phyloP scores from a whole-genome alignment of 352 stramenopile genomes.

The Pseudoperonospora humuli region DNA sequence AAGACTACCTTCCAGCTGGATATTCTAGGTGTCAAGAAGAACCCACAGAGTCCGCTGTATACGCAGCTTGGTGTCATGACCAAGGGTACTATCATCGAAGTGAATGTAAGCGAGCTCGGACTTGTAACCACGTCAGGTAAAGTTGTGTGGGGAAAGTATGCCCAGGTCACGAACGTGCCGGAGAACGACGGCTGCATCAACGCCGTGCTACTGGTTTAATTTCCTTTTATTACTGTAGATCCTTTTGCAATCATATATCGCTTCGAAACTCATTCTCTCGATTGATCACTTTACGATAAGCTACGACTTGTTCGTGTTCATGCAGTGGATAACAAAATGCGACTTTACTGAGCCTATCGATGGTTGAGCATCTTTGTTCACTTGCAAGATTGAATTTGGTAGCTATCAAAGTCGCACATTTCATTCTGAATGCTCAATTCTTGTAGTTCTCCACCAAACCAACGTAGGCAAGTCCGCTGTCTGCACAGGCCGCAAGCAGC shows the following conservation, averaged over 20 bases:
- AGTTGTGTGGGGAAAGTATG: slow-evolving; percentile 99
- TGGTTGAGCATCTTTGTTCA: slow-evolving; percentile 3
- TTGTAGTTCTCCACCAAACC: slow-evolving; percentile 90
- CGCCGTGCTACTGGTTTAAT: slow-evolving; percentile 96
- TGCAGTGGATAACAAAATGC: background rate
- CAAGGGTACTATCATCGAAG: slow-evolving; percentile 98
- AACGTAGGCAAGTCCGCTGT: slow-evolving; percentile 95
- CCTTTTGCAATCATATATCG: slow-evolving; percentile 22
- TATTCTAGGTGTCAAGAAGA: slow-evolving; percentile 99
- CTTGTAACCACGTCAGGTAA: slow-evolving; percentile 99
- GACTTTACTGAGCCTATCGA: background rate
- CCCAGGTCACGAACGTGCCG: slow-evolving; percentile 99
- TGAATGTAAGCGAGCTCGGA: slow-evolving; percentile 99
- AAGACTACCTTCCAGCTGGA: slow-evolving; percentile 99
- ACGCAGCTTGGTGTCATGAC: slow-evolving; percentile 98
- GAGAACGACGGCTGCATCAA: slow-evolving; percentile 99
- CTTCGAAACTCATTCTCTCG: background rate
- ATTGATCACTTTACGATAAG: background rate
- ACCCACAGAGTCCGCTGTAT: slow-evolving; percentile 95
- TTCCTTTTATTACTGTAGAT: slow-evolving; percentile 38
- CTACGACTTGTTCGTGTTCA: background rate
- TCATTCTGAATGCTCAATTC: slow-evolving; percentile 27
- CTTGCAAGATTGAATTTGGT: background rate
- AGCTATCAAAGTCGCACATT: slow-evolving; percentile 6
- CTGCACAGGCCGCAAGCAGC: slow-evolving; percentile 94